Evolutionary conservation across 345 rosid species (phyloP), one percentile per base, ranked within the genome.

Genomic region (Rhodamnia argentea): DNA sequence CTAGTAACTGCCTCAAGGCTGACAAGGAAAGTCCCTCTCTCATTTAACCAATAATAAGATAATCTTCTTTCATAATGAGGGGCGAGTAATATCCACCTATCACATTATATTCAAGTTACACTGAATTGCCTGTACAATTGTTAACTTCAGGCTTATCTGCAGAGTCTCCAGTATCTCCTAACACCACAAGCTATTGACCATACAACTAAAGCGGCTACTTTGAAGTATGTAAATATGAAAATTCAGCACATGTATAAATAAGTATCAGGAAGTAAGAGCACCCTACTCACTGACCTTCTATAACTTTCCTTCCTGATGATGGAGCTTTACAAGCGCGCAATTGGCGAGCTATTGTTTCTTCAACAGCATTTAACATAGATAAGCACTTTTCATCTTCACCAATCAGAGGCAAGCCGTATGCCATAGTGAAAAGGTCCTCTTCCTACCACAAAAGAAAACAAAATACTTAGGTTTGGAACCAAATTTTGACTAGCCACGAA

Each of bases 351-450:
- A 95, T 89, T 52, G 94, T 94, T 92, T 97, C 99, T 93, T 97
- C 99, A 40, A 95, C 96, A 47, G 99, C 96, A 92, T 95, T 97
- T 88, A 97, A 74, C 88, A 95, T 90, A 62, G 94, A 91, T 87
- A 96, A 90, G 91, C 98, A 96, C 90, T 93, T 96, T 26, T 92
- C 96, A 91, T 97, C 99, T 87, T 94, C 99, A 75, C 89, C 96
- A 87, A 44, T 89, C 83, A 97, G 89, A 88, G 98, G 95, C 90
- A 97, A 98, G 84, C 99, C 99, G 89, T 95, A 95, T 59, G 96
- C 85, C 98, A 95, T 96, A 7, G 94, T 94, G 86, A 97, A 92
- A 86, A 95, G 92, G 92, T 97, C 99, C 89, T 97, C 99, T 91
- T 97, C 99, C 99, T 96, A 88, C 86, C 84, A 83, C n/a, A 83